Evolutionary conservation across 2,329 filamentous ascomycete genomes (phyloP), one percentile per base, ranked within the genome.

Genomic region (Scytalidium lignicola): DNA sequence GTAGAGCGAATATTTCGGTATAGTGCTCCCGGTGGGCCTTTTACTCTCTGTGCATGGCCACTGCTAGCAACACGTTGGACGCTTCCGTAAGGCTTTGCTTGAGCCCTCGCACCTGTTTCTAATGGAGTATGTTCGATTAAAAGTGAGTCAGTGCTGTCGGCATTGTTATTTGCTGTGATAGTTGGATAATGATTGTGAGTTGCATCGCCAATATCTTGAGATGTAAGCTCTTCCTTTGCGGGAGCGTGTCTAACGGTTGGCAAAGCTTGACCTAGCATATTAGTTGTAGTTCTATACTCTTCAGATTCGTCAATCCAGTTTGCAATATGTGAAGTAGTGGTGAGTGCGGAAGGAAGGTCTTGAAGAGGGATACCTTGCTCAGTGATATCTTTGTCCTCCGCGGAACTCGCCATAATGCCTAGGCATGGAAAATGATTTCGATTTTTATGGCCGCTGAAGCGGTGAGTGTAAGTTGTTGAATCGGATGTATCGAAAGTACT

Each of bases 21-120:
- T 22, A 62, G 59, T 9, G 54, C 58, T 32, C 59, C 60, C 15
- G 59, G 59, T 20, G 51, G 49, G 17, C 54, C 51, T 43, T 54
- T 56, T 12, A 55, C 46, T 21, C 58, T 43, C 26, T 52, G 51
- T 26, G 48, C 53, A 13, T 47, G 53, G 13, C 43, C 45, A 19
- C 41, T 32, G 32, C 32, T n/a, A 9, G n/a, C 32, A 9, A 15
- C n/a, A 37, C 15, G 32, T n/a, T 22, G 12, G 22, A 49, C 47
- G 29, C 43, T 19, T 22, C 49, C 47, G 43, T 48, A 48, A 5
- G 22, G 32, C 17, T 41, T 42, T 13, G 7, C 7, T 13, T 28
- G 26, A 13, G 7, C 26, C 13, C 26, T 13, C 5, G 15, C 32
- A 37, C 15, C n/a, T 37, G 4, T 37, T 37, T 37, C 32, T 15